Evolutionary conservation across 1,139 yeast species (phyloP).

Genomic region (Trichomonascaceae sp.): DNA sequence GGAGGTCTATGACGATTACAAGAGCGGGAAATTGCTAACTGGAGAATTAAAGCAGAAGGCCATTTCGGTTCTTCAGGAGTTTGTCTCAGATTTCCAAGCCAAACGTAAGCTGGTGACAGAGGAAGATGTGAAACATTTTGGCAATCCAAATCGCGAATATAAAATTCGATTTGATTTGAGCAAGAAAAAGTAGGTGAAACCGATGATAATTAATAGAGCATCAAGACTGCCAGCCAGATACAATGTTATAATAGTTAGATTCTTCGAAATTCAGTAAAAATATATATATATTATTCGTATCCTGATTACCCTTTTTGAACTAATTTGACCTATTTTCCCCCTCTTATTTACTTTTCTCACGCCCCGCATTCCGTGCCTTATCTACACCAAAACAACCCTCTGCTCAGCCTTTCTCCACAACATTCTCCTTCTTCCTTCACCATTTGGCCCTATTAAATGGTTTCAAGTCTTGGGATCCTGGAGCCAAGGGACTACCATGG

Average conservation of each 20-base stretch:
- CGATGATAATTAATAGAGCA: background rate
- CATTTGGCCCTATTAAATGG: background rate
- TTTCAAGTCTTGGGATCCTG: constrained; percentile 34
- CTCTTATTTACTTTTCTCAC: background rate
- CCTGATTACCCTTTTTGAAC: background rate
- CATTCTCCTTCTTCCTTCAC: background rate
- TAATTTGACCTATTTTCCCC: background rate
- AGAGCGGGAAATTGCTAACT: constrained; percentile 74
- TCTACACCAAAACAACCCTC: background rate
- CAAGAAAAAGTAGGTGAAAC: background rate
- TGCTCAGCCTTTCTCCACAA: background rate
- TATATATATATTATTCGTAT: too few species aligned
- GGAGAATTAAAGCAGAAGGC: constrained; percentile 93
- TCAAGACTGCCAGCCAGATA: too few species aligned
- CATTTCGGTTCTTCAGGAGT: constrained; percentile 70
- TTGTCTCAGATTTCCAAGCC: constrained; percentile 76
- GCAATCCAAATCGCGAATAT: constrained; percentile 73
- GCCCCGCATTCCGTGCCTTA: background rate
- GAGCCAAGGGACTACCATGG: constrained; percentile 36
- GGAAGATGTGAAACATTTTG: constrained; percentile 60
- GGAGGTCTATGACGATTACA: constrained; percentile 58
- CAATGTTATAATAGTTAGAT: too few species aligned
- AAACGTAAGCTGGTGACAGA: constrained; percentile 64
- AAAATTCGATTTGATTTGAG: background rate
- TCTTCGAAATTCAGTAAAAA: too few species aligned